A percentile compares a stretch with the other conserved stretches of the same genome.
Conservation (phyloP, 1,139 yeast genomes). For the Meyerozyma carpophila region DNA sequence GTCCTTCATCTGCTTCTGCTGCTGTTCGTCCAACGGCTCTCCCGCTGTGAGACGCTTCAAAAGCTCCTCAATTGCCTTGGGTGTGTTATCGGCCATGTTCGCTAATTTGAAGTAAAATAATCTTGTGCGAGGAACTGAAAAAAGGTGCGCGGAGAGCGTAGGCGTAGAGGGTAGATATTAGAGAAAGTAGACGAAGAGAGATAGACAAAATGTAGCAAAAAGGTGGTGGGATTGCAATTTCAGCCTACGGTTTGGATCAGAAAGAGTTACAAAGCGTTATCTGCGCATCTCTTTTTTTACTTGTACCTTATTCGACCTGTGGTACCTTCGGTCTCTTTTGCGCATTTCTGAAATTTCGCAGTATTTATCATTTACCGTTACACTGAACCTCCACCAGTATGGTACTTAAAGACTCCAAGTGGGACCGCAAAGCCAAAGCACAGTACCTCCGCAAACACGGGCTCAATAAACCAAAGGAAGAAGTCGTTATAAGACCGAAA, state of each 20-base stretch:
- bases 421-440: constrained; percentile 41
- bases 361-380: background rate
- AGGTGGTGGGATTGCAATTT: too few species aligned
- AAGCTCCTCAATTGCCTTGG: constrained; percentile 44
- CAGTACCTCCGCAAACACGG: constrained; percentile 40
- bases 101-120: background rate
- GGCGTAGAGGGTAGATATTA: background rate
- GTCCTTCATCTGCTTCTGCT: constrained; percentile 67
- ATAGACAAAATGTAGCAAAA: background rate
- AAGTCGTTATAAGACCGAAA: constrained; percentile 19
- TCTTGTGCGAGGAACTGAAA: background rate
- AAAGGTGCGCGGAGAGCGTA: background rate
- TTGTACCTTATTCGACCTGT: background rate
- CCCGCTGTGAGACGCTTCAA: constrained; percentile 49
- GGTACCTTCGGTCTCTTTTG: background rate
- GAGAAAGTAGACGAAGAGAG: background rate
- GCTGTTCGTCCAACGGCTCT: constrained; percentile 47
- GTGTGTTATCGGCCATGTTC: constrained; percentile 7
- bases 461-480: constrained; percentile 13
- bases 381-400: constrained; percentile 11
- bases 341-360: background rate
- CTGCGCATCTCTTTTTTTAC: too few species aligned
- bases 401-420: constrained; percentile 42
- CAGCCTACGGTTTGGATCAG: too few species aligned
- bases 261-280: too few species aligned